Percentiles rank a stretch among this genome's conserved stretches.
phyloP scores from a whole-genome alignment of 192 early-diverging fungal species.

The Coemansia biformis region DNA sequence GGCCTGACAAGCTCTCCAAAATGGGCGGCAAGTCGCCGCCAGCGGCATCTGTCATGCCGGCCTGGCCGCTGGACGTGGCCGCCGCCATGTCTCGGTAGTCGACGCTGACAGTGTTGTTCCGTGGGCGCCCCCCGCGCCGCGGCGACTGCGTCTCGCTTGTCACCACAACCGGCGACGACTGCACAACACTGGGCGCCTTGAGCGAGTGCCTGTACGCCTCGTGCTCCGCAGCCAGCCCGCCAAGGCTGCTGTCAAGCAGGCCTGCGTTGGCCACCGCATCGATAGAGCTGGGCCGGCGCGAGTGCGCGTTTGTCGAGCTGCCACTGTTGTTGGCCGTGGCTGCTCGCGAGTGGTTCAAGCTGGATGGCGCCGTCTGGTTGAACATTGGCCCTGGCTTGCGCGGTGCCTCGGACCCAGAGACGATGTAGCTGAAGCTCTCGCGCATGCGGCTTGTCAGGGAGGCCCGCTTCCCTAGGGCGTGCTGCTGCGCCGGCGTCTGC shows the following conservation, averaged over 20 bases:
- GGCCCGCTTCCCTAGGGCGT: conserved; percentile 12
- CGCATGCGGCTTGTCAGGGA: conserved; percentile 49
- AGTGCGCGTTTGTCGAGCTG: conserved; percentile 40
- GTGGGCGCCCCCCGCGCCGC: conserved; percentile 5
- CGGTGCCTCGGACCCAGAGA: conserved; percentile 29
- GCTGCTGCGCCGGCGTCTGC: conserved; percentile 2
- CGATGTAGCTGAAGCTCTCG: conserved; percentile 36
- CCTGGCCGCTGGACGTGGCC: conserved; percentile 3
- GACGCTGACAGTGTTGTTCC: conserved; percentile 26
- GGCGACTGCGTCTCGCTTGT: not conserved
- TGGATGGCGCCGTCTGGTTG: conserved; percentile 40
- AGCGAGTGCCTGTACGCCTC: not conserved
- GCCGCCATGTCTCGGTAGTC: conserved; percentile 18
- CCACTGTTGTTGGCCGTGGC: conserved; percentile 40
- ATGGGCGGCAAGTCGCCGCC: conserved; percentile 6
- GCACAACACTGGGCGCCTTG: conserved; percentile 5
- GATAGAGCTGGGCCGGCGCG: conserved; percentile 30
- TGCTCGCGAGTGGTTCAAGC: conserved; percentile 29
- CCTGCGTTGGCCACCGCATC: conserved; percentile 6
- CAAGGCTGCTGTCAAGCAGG: not conserved
- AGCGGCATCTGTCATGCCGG: not conserved
- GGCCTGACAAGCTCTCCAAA: conserved; percentile 6
- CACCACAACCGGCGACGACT: conserved; percentile 8
- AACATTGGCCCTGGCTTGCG: conserved; percentile 15
- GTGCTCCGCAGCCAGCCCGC: not conserved